Evolutionary conservation across 192 early-diverging fungal genomes (phyloP).

Genomic region (Paraglomus occultum): DNA sequence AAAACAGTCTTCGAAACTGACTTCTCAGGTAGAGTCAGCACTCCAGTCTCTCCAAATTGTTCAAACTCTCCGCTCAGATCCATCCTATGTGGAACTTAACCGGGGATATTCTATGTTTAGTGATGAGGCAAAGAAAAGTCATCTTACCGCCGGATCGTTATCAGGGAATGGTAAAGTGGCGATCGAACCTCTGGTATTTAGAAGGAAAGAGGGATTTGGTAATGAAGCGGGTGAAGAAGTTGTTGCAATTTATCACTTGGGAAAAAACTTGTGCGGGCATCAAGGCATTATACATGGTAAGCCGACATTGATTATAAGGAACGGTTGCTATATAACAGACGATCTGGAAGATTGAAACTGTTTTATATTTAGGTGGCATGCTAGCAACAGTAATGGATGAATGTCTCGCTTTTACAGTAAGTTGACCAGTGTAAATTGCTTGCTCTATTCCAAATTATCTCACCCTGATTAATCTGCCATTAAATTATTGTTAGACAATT

Average conservation of each 20-base stretch:
- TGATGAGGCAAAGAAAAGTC: conserved; percentile 30
- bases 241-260: conserved; percentile 61
- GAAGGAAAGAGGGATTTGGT: conserved; percentile 40
- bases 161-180: conserved; percentile 56
- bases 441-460: too few relatives aligned
- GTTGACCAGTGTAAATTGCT: background rate
- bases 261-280: conserved; percentile 71
- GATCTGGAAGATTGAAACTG: too few relatives aligned
- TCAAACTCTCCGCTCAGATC: too few relatives aligned
- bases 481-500: conserved; percentile 36
- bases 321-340: conserved; percentile 30
- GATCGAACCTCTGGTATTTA: conserved; percentile 52
- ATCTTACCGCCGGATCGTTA: conserved; percentile 50
- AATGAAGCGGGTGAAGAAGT: conserved; percentile 30
- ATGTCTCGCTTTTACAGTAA: conserved; percentile 40
- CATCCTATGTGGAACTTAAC: too few relatives aligned
- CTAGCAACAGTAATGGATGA: conserved; percentile 50
- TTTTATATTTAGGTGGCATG: conserved; percentile 6
- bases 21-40: too few relatives aligned
- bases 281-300: conserved; percentile 79
- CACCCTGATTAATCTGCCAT: background rate
- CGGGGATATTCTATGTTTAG: conserved; percentile 34
- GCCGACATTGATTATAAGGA: conserved; percentile 66
- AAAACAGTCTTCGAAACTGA: too few relatives aligned
- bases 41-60: too few relatives aligned